Conservation (phyloP, 805 yeast genomes). For the Metschnikowia matae region DNA sequence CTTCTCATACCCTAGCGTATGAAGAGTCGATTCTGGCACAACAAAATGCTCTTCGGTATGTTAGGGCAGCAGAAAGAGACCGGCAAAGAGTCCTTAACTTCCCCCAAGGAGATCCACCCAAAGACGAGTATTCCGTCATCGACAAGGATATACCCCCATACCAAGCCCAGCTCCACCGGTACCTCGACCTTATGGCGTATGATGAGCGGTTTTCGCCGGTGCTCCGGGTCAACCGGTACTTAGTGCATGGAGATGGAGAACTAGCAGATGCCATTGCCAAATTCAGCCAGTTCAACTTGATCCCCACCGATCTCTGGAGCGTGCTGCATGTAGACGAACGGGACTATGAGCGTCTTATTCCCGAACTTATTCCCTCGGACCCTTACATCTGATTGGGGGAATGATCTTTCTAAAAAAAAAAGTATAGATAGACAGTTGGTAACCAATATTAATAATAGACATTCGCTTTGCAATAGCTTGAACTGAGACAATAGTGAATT, state of each 20-base stretch:
- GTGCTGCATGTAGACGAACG: slow-evolving; percentile 24
- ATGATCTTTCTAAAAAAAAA: no score
- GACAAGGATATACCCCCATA: slow-evolving; percentile 22
- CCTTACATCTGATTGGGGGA: neutral
- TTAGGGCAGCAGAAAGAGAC: slow-evolving; percentile 16
- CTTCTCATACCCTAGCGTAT: no score
- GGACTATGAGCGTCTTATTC: slow-evolving; percentile 24
- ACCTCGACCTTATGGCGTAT: slow-evolving; percentile 21
- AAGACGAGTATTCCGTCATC: slow-evolving; percentile 10
- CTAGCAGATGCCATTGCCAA: slow-evolving; percentile 19
- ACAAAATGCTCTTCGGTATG: slow-evolving; percentile 10
- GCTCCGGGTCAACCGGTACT: slow-evolving; percentile 21
- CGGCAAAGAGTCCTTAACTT: slow-evolving; percentile 12
- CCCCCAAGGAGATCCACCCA: slow-evolving; percentile 6
- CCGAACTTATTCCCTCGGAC: slow-evolving; percentile 17
- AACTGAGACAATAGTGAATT: no score
- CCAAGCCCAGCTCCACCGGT: slow-evolving; percentile 18
- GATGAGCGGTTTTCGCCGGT: slow-evolving; percentile 24
- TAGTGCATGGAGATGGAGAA: slow-evolving; percentile 18
- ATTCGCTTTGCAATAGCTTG: no score
- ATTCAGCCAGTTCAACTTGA: slow-evolving; percentile 19
- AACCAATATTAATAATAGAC: no score
- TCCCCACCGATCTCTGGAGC: slow-evolving; percentile 24
- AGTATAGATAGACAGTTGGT: no score
- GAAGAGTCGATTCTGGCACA: neutral